Conservation (phyloP, 805 yeast species). For the Candida orba region DNA sequence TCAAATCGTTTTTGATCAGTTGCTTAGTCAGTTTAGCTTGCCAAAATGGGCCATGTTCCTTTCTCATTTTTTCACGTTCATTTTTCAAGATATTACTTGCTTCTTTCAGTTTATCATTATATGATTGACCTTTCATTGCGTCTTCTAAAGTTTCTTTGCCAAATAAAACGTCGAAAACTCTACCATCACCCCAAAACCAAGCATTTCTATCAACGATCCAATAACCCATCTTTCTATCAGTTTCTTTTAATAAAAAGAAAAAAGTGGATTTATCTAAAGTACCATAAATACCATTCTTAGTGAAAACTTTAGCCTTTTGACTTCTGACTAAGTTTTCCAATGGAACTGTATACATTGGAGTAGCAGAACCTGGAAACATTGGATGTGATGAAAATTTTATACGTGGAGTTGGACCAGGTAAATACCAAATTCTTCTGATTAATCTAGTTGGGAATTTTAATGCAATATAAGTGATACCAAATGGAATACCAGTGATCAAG, state of each 20-base stretch:
- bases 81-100: slow-evolving; percentile 15
- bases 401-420: slow-evolving; percentile 51
- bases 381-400: slow-evolving; percentile 71
- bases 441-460: slow-evolving; percentile 60
- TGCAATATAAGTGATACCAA: slow-evolving; percentile 24
- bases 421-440: slow-evolving; percentile 67
- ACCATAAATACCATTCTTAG: slow-evolving; percentile 85
- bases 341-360: slow-evolving; percentile 64
- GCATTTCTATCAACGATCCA: slow-evolving; percentile 79
- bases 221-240: slow-evolving; percentile 40
- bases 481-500: slow-evolving; percentile 35
- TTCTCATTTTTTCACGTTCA: slow-evolving; percentile 15
- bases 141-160: slow-evolving; percentile 73
- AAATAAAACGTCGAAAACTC: slow-evolving; percentile 74
- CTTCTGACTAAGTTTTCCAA: slow-evolving; percentile 47
- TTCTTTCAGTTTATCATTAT: slow-evolving; percentile 17
- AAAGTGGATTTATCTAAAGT: slow-evolving; percentile 70
- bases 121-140: slow-evolving; percentile 42
- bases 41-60: slow-evolving; percentile 19
- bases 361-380: slow-evolving; percentile 62
- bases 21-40: slow-evolving; percentile 16
- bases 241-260: slow-evolving; percentile 64
- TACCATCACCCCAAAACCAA: slow-evolving; percentile 89
- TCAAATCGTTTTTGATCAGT: slow-evolving; percentile 16
- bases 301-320: slow-evolving; percentile 63